phyloP scores from a whole-genome alignment of 257 asterid species.

The Verbena officinalis region DNA sequence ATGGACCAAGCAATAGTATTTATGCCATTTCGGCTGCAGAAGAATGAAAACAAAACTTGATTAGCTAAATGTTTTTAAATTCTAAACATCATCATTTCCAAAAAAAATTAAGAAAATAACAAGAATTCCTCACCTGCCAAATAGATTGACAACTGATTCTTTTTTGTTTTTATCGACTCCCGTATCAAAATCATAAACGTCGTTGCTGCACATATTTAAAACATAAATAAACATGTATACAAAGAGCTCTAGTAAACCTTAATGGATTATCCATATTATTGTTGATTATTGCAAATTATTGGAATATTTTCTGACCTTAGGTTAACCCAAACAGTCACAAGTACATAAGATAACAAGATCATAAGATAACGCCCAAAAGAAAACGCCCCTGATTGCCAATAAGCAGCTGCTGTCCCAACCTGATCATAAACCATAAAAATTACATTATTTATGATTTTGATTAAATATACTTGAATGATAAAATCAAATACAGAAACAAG shows the following conservation, averaged over 20 bases:
- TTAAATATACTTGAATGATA: slow-evolving; percentile 16
- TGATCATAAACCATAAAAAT: slow-evolving; percentile 17
- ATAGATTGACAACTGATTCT: slow-evolving; percentile 63
- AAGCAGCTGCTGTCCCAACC: slow-evolving; percentile 62
- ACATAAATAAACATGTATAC: background rate
- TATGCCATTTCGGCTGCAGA: slow-evolving; percentile 53
- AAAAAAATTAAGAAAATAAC: background rate
- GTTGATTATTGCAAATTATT: too few species aligned
- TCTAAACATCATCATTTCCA: background rate
- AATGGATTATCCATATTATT: too few species aligned
- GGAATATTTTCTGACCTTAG: slow-evolving; percentile 44
- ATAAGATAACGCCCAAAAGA: slow-evolving; percentile 42
- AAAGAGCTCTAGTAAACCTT: too few species aligned
- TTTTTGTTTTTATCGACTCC: slow-evolving; percentile 73
- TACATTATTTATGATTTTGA: too few species aligned
- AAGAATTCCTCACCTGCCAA: slow-evolving; percentile 43
- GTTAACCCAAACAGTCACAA: slow-evolving; percentile 59
- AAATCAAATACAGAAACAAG: background rate
- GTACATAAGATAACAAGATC: slow-evolving; percentile 47
- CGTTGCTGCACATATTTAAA: slow-evolving; percentile 47
- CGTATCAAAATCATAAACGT: slow-evolving; percentile 68
- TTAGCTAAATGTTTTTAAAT: slow-evolving; percentile 1
- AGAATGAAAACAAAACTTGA: background rate
- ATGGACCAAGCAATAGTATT: slow-evolving; percentile 44
- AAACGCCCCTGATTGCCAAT: slow-evolving; percentile 40